Base-by-base conservation (phyloP, 2,329 filamentous ascomycete genomes). In the Fusarium falciforme region DNA sequence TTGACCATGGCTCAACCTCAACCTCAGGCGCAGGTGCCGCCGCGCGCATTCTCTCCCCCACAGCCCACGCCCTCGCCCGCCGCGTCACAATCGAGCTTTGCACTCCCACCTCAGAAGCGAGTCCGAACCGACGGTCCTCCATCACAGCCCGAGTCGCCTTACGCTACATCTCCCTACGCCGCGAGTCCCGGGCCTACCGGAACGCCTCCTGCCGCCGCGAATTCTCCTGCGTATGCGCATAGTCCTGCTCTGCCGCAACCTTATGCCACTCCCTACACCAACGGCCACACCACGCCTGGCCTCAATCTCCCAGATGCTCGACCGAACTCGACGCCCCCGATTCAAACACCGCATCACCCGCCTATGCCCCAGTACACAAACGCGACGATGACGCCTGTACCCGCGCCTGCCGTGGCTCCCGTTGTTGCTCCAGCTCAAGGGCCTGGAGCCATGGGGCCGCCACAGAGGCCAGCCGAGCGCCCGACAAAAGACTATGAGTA, bases 81-180 rank as follows among this genome's bases (percentile, higher is more conserved):
- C 59, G 85, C 88, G 25, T 85, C 87, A 35, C 88, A 89, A 72
- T 84, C 87, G 17, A 84, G 82, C 61, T 92, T 83, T 77, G 79
- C 82, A 68, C 89, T 92, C 58, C 93, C 93, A 58, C 91, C 93
- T 17, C 90, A 89, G 68, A 96, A 96, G 85, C 89, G 93, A 78
- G 76, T 80, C 31, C 79, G 81, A 70, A 80, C 92, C 89, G 80
- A 92, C 61, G 91, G 91, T 66, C 89, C 91, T 36, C 84, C 87
- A n/a, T 91, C 93, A 31, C 91, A 92, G 75, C 91, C 92, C 67
- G 87, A 85, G 60, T 93, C 91, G 36, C 90, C 90, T 1, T 91
- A 91, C 78, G 85, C 86, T 73, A 82, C 84, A 76, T 86, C 89
- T 71, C 83, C 87, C 76, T 89, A 86, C 75, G 82, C 82, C 9